Conservation (phyloP, 305 asterid species). For the Fraxinus angustifolia region DNA sequence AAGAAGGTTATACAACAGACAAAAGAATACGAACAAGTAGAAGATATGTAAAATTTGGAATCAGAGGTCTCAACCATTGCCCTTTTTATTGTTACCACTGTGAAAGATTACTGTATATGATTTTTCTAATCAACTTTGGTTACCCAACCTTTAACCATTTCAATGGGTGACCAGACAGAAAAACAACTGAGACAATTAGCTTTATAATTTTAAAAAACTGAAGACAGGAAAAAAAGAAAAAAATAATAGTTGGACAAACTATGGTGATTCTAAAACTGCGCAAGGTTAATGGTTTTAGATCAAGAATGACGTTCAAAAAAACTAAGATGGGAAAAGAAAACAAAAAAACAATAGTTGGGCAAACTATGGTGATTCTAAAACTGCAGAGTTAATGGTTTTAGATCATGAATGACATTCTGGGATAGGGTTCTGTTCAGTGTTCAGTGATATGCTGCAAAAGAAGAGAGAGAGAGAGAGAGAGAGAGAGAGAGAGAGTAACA, state of each 20-base stretch:
- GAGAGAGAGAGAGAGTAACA: background rate
- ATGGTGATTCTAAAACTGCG: background rate
- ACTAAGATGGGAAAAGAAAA: background rate
- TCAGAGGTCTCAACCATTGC: background rate
- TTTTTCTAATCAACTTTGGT: background rate
- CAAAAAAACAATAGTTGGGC: background rate
- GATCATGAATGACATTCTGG: background rate
- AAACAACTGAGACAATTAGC: background rate
- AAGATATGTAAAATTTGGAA: background rate
- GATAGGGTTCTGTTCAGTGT: background rate
- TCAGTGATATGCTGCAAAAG: background rate
- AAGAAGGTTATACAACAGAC: background rate
- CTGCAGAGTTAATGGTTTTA: background rate
- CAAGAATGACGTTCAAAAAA: background rate
- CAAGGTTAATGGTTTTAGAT: background rate
- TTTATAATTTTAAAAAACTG: background rate
- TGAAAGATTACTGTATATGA: background rate
- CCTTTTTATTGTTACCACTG: background rate
- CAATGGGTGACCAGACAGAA: background rate
- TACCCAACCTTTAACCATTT: background rate
- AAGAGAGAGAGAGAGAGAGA: background rate
- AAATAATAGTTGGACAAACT: background rate
- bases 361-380: background rate
- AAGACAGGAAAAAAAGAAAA: background rate
- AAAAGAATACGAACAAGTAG: background rate